Percentiles rank a stretch among this genome's conserved stretches.
Conservation (phyloP, 352 stramenopile species). For the Globisporangium echinulatum region DNA sequence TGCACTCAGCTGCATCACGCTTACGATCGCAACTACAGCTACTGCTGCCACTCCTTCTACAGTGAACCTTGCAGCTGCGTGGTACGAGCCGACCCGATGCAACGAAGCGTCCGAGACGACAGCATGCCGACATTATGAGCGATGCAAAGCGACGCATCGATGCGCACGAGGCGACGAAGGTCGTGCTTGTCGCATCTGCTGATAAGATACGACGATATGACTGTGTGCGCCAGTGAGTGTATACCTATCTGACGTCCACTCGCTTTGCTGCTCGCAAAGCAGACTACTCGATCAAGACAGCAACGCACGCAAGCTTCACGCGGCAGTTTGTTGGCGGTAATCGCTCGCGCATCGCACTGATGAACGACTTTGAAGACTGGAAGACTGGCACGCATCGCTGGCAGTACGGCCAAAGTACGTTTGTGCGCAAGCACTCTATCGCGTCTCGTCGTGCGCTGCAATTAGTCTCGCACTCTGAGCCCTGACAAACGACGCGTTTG, state of each 20-base stretch:
- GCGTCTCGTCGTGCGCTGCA: no score
- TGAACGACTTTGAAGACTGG: slow-evolving; percentile 96
- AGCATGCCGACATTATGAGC: slow-evolving; percentile 77
- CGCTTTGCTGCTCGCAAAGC: not conserved
- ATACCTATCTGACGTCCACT: not conserved
- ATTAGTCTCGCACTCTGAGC: no score
- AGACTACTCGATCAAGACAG: slow-evolving; percentile 84
- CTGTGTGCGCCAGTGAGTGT: no score
- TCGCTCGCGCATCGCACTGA: slow-evolving; percentile 62
- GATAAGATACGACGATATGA: no score
- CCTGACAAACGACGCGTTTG: not conserved
- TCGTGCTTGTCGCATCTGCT: slow-evolving; percentile 5
- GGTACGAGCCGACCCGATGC: slow-evolving; percentile 58
- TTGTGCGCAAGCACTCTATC: no score
- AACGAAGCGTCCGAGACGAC: slow-evolving; percentile 32
- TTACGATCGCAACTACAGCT: not conserved
- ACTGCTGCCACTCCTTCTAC: not conserved
- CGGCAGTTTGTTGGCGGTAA: slow-evolving; percentile 79
- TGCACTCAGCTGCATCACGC: not conserved
- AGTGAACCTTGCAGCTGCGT: slow-evolving; percentile 28
- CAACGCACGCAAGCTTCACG: slow-evolving; percentile 61
- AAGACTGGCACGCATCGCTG: slow-evolving; percentile 82
- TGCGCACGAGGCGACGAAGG: slow-evolving; percentile 86
- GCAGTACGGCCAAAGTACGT: slow-evolving; percentile 23
- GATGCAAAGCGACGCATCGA: slow-evolving; percentile 92